A percentile compares a stretch with the other conserved stretches of the same genome.
These are phyloP conservation scores for Talaromyces liani DNA, from an alignment of 495 filamentous ascomycete genomes.

Conservation along the genomic window DNA sequence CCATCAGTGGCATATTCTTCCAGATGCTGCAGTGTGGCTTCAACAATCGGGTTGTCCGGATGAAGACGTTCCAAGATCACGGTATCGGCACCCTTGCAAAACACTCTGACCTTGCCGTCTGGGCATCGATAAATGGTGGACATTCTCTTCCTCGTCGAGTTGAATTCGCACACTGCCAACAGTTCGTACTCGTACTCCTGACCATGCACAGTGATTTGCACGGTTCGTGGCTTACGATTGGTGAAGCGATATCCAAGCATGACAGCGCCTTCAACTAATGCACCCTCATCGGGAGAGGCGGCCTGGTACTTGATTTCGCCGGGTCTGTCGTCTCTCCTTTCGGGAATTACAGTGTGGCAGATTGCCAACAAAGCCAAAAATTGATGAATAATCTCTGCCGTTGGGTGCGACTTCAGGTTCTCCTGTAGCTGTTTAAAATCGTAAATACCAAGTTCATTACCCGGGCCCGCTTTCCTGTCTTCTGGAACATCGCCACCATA, in stretches of 20 bases:
- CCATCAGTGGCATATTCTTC: constrained; percentile 98
- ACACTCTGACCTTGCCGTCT: constrained; percentile 87
- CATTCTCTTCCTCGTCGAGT: constrained; percentile 97
- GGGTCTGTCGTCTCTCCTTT: constrained; percentile 65
- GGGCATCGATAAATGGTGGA: constrained; percentile 94
- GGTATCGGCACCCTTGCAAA: constrained; percentile 96
- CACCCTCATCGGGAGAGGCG: constrained; percentile 94
- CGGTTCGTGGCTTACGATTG: constrained; percentile 79
- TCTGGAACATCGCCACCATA: constrained; percentile 92
- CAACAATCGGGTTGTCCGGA: constrained; percentile 73
- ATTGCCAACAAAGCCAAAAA: constrained; percentile 83
- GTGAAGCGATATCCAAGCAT: constrained; percentile 81
- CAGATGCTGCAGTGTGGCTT: constrained; percentile 81
- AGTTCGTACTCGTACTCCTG: constrained; percentile 79
- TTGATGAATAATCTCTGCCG: constrained; percentile 68
- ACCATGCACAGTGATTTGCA: constrained; percentile 68
- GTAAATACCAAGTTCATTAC: constrained; percentile 71
- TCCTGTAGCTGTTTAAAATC: constrained; percentile 73
- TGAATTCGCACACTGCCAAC: constrained; percentile 95
- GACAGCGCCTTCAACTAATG: constrained; percentile 87
- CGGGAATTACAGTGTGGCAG: constrained; percentile 97
- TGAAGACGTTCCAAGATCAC: constrained; percentile 88
- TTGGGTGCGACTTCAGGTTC: constrained; percentile 66
- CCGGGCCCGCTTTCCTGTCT: constrained; percentile 78
- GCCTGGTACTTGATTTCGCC: constrained; percentile 94